Base-by-base conservation (phyloP, 169 alveolate species). In the Perkinsus chesapeaki region DNA sequence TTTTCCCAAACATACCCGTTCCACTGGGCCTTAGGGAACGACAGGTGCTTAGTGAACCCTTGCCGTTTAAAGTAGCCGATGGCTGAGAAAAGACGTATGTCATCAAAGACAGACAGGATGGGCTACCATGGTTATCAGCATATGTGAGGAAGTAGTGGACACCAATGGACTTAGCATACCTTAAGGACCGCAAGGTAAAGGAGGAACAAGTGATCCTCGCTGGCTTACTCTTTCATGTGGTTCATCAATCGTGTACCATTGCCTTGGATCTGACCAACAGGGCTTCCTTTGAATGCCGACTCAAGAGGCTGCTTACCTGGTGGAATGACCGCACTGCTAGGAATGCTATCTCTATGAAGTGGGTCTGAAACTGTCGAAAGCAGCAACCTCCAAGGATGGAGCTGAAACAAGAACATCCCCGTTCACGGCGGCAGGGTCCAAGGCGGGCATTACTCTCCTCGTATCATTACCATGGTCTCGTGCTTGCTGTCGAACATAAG, bases 161-260 rank as follows among this genome's bases (percentile, higher is more conserved):
- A 39, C 95, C 95, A 39, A 60, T 60, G 36, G 82, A 60, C 82
- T 60, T 60, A 0, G 82, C 82, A 34, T 60, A 60, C 82, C 82
- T 60, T 27, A 23, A 27, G 31, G 82, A 60, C 31, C n/a, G 23
- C 82, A 60, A 12, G 31, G 82, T 16, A 16, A 0, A 27, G 31
- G 31, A 1, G 12, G 12, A 27, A 34, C 82, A 23, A 16, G 82
- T 20, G 82, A 34, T 95, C 92, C 10, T 90, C 93, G 91, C 94
- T 72, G 27, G 96, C 95, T 73, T 96, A 95, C 91, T 96, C 97
- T 92, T 97, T 97, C 43, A 97, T 95, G 94, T 94, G 95, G 93
- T 97, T 97, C 98, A 97, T 97, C 38, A 97, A 93, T 73, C 98
- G 91, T 0, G 98, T 97, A n/a, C 98, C 98, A 92, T 94, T 96